These are phyloP conservation scores for Colletotrichum tropicicola DNA, from an alignment of 2,329 filamentous ascomycete genomes.

Conservation along the genomic window DNA sequence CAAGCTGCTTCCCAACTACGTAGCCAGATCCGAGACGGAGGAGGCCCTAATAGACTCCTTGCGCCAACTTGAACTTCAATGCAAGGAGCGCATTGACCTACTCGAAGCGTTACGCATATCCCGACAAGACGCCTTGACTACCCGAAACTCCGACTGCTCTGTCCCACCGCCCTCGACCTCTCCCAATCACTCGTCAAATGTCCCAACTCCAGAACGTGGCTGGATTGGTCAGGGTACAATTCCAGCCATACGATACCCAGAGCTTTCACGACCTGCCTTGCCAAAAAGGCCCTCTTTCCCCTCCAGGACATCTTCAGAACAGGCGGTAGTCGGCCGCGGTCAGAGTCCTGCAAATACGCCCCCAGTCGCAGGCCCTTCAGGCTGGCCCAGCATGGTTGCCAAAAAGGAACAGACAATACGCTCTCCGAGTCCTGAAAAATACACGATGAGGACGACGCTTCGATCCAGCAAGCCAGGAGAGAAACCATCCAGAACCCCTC, in stretches of 20 bases:
- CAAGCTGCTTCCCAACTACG: constrained; percentile 73
- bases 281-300: constrained; percentile 66
- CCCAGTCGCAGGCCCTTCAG: constrained; percentile 31
- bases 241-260: constrained; percentile 80
- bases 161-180: not conserved
- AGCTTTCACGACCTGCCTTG: constrained; percentile 76
- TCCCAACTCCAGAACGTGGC: constrained; percentile 47
- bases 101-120: constrained; percentile 81
- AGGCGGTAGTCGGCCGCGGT: constrained; percentile 47
- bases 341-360: constrained; percentile 30
- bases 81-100: constrained; percentile 90
- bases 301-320: constrained; percentile 62
- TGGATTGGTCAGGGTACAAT: constrained; percentile 86
- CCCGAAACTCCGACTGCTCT: constrained; percentile 20
- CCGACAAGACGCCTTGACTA: constrained; percentile 50
- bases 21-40: constrained; percentile 83
- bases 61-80: constrained; percentile 85
- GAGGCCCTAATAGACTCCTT: constrained; percentile 83
- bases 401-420: constrained; percentile 50
- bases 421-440: constrained; percentile 67
- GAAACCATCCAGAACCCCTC: constrained; percentile 47
- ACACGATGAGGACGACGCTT: constrained; percentile 70
- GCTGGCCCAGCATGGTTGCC: constrained; percentile 43
- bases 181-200: not conserved
- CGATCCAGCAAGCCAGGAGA: constrained; percentile 58